Evolutionary conservation across 2,329 filamentous ascomycete genomes (phyloP), one percentile per base, ranked within the genome.

Genomic region (Stemphylium beticola): DNA sequence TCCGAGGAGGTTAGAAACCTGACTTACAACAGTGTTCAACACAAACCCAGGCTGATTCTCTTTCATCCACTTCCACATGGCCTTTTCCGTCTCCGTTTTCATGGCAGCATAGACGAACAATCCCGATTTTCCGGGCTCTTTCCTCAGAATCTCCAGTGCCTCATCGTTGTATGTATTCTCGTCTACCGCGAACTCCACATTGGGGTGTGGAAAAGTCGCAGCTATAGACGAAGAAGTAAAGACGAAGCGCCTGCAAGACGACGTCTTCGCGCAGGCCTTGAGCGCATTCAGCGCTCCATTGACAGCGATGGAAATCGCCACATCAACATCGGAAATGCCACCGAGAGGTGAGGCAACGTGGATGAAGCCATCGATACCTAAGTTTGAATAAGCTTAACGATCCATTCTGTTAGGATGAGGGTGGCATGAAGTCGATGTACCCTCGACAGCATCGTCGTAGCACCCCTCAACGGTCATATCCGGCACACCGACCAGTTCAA

Each of bases 41-140:
- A 74, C 72, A 56, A 83, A 83, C 0, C 49, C 29, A 0, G 79
- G 77, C 12, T 78, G 76, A 9, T 77, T 73, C 38, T 80, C 74
- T 37, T 75, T 61, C 18, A 80, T 63, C 62, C 77, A 83, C 36
- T 77, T 76, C 79, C 80, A 82, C 11, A 79, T 65, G 6, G 75
- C 75, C 24, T 76, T 75, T 64, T 84, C 82, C 0, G 72, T 75
- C 54, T 79, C 74, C 0, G 73, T 76, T 58, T 84, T 84, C 43
- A 75, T 76, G 1, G 80, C 81, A 0, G 72, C 68, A 52, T 83
- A 83, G 1, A 79, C 67, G 10, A 64, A 57, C 12, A 68, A 11
- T 0, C 64, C 61, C 43, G 63, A 64, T 12, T 66, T 47, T 0
- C 50, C 34, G 2, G 58, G 62, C n/a, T 66, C 68, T 24, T 59